Base-by-base conservation (phyloP, 306 rosid genomes). In the Cajanus cajan region DNA sequence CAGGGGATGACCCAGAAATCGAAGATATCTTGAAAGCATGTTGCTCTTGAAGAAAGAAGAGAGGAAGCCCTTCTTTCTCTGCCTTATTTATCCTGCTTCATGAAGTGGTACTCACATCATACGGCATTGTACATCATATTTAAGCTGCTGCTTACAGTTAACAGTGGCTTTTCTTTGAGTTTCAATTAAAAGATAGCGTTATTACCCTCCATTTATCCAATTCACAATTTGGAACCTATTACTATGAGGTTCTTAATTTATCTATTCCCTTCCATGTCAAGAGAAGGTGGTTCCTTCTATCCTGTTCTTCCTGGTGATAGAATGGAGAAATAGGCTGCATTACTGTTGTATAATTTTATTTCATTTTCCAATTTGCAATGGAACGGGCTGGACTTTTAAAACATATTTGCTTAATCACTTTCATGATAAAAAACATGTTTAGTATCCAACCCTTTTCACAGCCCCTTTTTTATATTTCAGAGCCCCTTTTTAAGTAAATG, bases 1-100 rank as follows among this genome's bases (percentile, higher is more conserved):
- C 98, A 19, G 93, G 98, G 73, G 97, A 92, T 85, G 98, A 94
- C 70, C 97, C 98, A 13, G 89, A 87, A 62, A 94, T 94, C 34
- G 87, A 90, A 83, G 96, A 92, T 44, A 82, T 94, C 76, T 82
- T 92, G 52, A 74, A 87, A 86, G 94, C 90, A 34, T 90, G 94
- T 82, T 90, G 97, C 80, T 83, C 86, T 1, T 88, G 90, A 88
- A 78, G 74, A 62, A 75, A 39, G 41, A 45, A 50, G 22, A 10
- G 41, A 36, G 7, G 40, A 21, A 31, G 6, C 51, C 67, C 15
- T 58, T 59, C 71, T 44, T 68, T 61, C n/a, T 24, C 63, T 62
- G 19, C 64, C 73, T 40, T 24, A 45, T 52, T 7, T 41, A 24
- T 59, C 84, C 11, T 50, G 68, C 50, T 45, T 73, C n/a, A 5